phyloP scores from a whole-genome alignment of 371 early-diverging fungal genomes.

The Mortierella sp. region DNA sequence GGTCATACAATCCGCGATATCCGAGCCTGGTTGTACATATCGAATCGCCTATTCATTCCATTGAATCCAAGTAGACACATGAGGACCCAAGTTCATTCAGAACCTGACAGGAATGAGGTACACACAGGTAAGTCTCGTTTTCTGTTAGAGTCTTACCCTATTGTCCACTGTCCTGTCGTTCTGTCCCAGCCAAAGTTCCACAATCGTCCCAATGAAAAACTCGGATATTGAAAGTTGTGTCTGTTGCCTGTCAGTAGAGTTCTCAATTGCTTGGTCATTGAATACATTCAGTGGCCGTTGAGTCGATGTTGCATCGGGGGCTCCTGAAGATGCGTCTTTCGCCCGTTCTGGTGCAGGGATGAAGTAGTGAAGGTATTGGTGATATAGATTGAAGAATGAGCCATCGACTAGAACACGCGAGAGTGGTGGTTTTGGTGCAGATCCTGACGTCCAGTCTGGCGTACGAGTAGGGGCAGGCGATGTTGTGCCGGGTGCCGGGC shows the following conservation, averaged over 20 bases:
- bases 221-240: slow-evolving; percentile 44
- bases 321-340: not conserved
- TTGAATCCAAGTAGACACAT: too few species aligned
- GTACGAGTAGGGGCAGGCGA: slow-evolving; percentile 9
- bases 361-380: slow-evolving; percentile 45
- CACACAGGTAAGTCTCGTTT: too few species aligned
- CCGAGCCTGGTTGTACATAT: slow-evolving; percentile 45
- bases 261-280: slow-evolving; percentile 35
- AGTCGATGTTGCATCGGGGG: not conserved
- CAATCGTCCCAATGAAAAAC: slow-evolving; percentile 47
- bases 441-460: slow-evolving; percentile 25
- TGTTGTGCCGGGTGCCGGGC: slow-evolving; percentile 4
- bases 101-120: too few species aligned
- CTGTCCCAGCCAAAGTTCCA: slow-evolving; percentile 50
- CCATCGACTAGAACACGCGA: slow-evolving; percentile 43
- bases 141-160: slow-evolving; percentile 15
- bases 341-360: slow-evolving; percentile 35
- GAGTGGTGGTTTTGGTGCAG: slow-evolving; percentile 20
- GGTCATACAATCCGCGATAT: slow-evolving; percentile 38
- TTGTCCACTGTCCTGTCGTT: slow-evolving; percentile 47
- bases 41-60: slow-evolving; percentile 21
- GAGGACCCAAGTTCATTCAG: too few species aligned
- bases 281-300: slow-evolving; percentile 23
- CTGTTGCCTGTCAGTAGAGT: slow-evolving; percentile 30
- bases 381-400: slow-evolving; percentile 41